Evolutionary conservation across 495 filamentous ascomycete genomes (phyloP), one percentile per base, ranked within the genome.

Genomic region (Aspergillus mulundensis): DNA sequence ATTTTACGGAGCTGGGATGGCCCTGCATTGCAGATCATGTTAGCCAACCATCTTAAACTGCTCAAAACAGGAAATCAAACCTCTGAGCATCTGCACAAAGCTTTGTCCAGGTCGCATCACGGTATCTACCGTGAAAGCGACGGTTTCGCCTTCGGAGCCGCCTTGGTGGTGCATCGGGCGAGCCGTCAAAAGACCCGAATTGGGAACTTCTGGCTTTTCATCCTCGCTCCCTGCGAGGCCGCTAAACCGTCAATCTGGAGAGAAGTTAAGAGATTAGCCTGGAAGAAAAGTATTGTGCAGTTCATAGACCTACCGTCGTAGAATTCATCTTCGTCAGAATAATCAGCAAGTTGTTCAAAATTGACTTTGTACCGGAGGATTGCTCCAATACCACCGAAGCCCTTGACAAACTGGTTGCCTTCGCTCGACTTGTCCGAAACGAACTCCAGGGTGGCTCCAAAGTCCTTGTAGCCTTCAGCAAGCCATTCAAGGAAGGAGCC

Each of bases 301-400:
- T n/a, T 5, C 32, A n/a, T 43, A n/a, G 20, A 60, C 72, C 61
- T 68, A 89, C 87, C 91, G 78, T 97, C 94, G 76, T 97, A 97
- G 79, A 96, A 97, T 66, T 97, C 92, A 79, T 97, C 94, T 73
- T 98, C 94, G 73, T 96, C 93, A 72, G 89, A 86, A 63, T 86
- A 83, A 73, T 98, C 95, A 65, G 88, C 89, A 70, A 98, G 83
- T 72, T 98, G 95, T 77, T 98, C 94, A 78, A 98, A 98, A 79
- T 98, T 98, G 78, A 98, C 89, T 79, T 97, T 97, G 84, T 98
- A 98, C 58, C 94, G 89, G 67, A 98, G 85, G 63, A 98, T 86
- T 44, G 93, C 93, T 56, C 94, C 94, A 62, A 98, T 95, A 65
- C 94, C 94, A 85, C 94, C 94, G 67, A 98, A 98, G 53, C 94